phyloP scores from a whole-genome alignment of 805 yeast species.

The Peterozyma xylosa region DNA sequence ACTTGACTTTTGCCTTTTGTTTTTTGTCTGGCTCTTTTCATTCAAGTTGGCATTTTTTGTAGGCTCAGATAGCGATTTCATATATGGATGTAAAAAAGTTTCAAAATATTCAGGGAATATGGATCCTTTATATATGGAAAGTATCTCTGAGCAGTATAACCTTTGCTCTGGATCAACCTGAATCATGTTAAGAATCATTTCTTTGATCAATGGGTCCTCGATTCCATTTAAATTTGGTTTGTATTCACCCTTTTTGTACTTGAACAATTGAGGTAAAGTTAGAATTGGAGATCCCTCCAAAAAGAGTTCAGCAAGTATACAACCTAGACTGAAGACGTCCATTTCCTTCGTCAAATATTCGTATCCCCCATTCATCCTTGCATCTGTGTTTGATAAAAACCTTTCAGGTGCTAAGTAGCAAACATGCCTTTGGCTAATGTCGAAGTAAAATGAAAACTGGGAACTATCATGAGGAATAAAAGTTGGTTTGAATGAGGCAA shows the following conservation, averaged over 20 bases:
- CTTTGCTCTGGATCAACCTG: slow-evolving; percentile 55
- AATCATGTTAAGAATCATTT: slow-evolving; percentile 58
- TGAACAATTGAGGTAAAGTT: slow-evolving; percentile 80
- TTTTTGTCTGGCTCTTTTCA: not conserved
- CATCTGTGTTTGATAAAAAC: slow-evolving; percentile 35
- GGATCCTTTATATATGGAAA: slow-evolving; percentile 38
- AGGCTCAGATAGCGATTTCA: slow-evolving; percentile 31
- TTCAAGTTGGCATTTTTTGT: not conserved
- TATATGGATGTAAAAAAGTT: slow-evolving; percentile 61
- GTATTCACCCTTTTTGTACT: slow-evolving; percentile 65
- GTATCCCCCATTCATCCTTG: slow-evolving; percentile 19
- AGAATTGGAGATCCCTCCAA: slow-evolving; percentile 83
- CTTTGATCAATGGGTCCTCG: slow-evolving; percentile 39
- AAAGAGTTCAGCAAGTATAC: slow-evolving; percentile 85
- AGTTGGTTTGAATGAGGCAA: slow-evolving; percentile 79
- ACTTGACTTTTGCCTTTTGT: not conserved
- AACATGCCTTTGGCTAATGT: slow-evolving; percentile 76
- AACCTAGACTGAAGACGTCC: slow-evolving; percentile 82
- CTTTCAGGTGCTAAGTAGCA: slow-evolving; percentile 96
- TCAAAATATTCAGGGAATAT: slow-evolving; percentile 68
- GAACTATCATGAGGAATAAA: slow-evolving; percentile 86
- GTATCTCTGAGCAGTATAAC: slow-evolving; percentile 42
- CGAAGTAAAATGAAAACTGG: slow-evolving; percentile 86
- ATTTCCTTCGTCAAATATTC: slow-evolving; percentile 43
- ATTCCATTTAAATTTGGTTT: slow-evolving; percentile 56